Conservation (phyloP, 805 yeast genomes). For the Starmerella bombicola region DNA sequence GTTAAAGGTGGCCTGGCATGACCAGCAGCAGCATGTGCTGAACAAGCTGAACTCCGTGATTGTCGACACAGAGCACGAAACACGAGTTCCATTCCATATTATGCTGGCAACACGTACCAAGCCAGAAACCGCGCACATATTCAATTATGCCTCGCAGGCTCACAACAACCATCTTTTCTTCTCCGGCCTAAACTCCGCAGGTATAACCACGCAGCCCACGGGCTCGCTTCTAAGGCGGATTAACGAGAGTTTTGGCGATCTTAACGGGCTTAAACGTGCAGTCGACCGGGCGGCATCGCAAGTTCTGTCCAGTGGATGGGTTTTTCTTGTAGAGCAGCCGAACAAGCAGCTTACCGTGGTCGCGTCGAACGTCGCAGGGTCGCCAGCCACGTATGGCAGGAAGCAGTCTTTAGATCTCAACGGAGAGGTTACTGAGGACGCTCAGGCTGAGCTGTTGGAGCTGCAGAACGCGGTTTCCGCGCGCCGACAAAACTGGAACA, state of each 20-base stretch:
- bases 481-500: slow-evolving; percentile 26
- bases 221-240: slow-evolving; percentile 33
- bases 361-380: slow-evolving; percentile 82
- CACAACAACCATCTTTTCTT: slow-evolving; percentile 87
- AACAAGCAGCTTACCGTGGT: slow-evolving; percentile 44
- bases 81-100: slow-evolving; percentile 61
- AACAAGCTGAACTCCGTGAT: slow-evolving; percentile 51
- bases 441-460: slow-evolving; percentile 36
- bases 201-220: slow-evolving; percentile 27
- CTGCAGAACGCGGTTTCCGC: slow-evolving; percentile 32
- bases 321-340: slow-evolving; percentile 67
- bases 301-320: slow-evolving; percentile 78
- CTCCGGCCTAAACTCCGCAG: slow-evolving; percentile 32
- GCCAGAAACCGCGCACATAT: slow-evolving; percentile 53
- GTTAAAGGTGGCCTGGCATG: slow-evolving; percentile 63
- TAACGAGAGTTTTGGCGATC: slow-evolving; percentile 54
- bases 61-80: slow-evolving; percentile 67
- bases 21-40: slow-evolving; percentile 50
- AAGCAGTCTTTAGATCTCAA: slow-evolving; percentile 67
- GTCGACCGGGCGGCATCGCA: slow-evolving; percentile 55
- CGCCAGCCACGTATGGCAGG: slow-evolving; percentile 50
- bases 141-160: slow-evolving; percentile 80
- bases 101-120: slow-evolving; percentile 49
- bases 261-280: slow-evolving; percentile 61
- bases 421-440: slow-evolving; percentile 48